Percentiles rank a stretch among this genome's conserved stretches.
phyloP scores from a whole-genome alignment of 2,329 filamentous ascomycete species.

The Anisogramma anomala region DNA sequence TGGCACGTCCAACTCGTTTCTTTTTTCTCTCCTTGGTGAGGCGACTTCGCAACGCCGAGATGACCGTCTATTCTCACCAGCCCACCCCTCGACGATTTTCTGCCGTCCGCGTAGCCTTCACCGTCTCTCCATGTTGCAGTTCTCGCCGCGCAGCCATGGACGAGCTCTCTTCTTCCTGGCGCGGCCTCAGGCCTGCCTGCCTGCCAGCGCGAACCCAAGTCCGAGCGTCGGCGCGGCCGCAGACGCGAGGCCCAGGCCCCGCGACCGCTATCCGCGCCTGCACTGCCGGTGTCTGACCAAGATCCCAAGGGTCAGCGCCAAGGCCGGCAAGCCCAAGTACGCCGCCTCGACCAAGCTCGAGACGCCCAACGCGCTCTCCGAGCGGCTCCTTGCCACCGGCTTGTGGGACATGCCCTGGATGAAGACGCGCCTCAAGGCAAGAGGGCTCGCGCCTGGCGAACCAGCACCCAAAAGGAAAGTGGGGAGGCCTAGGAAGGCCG shows the following conservation, averaged over 20 bases:
- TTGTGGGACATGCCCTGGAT: not conserved
- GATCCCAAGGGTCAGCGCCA: not conserved
- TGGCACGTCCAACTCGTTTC: too few species aligned
- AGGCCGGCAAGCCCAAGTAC: not conserved
- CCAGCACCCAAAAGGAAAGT: not conserved
- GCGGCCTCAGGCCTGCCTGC: conserved; percentile 5
- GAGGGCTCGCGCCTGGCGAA: too few species aligned
- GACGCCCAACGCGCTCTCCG: not conserved
- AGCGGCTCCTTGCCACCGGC: not conserved
- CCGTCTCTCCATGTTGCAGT: conserved; percentile 9
- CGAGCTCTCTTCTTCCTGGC: conserved; percentile 4
- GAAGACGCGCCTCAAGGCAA: too few species aligned
- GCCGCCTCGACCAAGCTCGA: accelerated
- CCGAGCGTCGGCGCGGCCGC: not conserved
- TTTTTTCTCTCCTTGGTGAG: too few species aligned
- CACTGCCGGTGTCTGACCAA: not conserved
- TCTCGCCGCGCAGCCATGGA: conserved; percentile 6
- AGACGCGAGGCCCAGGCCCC: not conserved
- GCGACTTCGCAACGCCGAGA: too few species aligned
- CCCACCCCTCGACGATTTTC: too few species aligned
- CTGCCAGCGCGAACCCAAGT: not conserved
- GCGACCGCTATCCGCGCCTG: not conserved
- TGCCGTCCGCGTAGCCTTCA: too few species aligned
- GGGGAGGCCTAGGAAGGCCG: too few species aligned
- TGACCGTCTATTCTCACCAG: too few species aligned